A percentile compares a stretch with the other conserved stretches of the same genome.
phyloP scores from a whole-genome alignment of 1,284 basidiomycete species.

The Moesziomyces antarcticus region DNA sequence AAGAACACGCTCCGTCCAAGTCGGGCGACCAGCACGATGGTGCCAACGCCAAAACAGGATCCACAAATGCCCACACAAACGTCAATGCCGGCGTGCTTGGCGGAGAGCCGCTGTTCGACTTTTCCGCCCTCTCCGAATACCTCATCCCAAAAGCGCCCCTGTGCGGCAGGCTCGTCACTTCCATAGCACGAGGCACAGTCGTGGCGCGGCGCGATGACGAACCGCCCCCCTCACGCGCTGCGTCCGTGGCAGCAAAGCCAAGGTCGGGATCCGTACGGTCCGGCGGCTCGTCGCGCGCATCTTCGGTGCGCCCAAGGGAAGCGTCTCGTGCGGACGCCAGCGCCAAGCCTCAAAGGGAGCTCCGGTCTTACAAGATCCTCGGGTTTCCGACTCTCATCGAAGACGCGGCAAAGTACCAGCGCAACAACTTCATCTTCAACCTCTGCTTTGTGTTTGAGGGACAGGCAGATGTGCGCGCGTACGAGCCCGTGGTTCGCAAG shows the following conservation, averaged over 20 bases:
- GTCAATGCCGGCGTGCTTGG: slow-evolving; percentile 8
- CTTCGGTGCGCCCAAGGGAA: slow-evolving; percentile 11
- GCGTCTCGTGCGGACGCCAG: not conserved
- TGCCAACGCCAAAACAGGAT: slow-evolving; percentile 3
- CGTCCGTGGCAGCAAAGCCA: slow-evolving; percentile 8
- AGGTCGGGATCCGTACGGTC: slow-evolving; percentile 24
- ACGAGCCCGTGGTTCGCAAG: slow-evolving; percentile 95
- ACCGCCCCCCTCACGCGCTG: slow-evolving; percentile 13
- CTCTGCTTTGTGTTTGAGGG: slow-evolving; percentile 88
- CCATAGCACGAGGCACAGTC: slow-evolving; percentile 48
- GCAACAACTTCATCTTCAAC: slow-evolving; percentile 85
- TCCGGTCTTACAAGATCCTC: slow-evolving; percentile 61
- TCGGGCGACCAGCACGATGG: slow-evolving; percentile 4
- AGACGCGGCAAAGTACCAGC: slow-evolving; percentile 55
- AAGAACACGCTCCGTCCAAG: slow-evolving; percentile 17
- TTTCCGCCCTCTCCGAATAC: slow-evolving; percentile 89
- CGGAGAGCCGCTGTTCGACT: slow-evolving; percentile 78
- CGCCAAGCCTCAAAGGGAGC: slow-evolving; percentile 13
- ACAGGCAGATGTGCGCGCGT: slow-evolving; percentile 88
- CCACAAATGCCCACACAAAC: slow-evolving; percentile 8
- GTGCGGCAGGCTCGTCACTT: slow-evolving; percentile 85
- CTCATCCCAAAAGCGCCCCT: slow-evolving; percentile 88
- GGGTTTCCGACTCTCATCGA: slow-evolving; percentile 59
- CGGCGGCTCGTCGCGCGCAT: slow-evolving; percentile 18
- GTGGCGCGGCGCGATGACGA: slow-evolving; percentile 3